phyloP scores from a whole-genome alignment of 441 rosid species.

The Metrosideros polymorpha region DNA sequence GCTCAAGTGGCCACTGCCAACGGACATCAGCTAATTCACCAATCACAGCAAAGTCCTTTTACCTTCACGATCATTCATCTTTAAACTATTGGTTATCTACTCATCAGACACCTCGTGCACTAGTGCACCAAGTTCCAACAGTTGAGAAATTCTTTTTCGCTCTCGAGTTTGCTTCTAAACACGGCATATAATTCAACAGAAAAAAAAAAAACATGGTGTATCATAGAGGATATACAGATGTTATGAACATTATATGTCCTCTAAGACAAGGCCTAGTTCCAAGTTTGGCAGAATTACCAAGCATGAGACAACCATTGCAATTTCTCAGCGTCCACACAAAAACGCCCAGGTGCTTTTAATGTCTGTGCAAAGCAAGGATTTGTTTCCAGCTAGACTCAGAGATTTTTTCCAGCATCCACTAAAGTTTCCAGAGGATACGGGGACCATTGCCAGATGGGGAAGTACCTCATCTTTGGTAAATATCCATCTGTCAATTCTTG shows the following conservation, averaged over 20 bases:
- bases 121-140: not conserved
- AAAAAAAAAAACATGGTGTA: no score
- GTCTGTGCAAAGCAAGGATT: not conserved
- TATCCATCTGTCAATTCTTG: conserved; percentile 15
- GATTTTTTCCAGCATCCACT: conserved; percentile 20
- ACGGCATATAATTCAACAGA: no score
- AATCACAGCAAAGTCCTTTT: not conserved
- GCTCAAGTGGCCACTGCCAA: not conserved
- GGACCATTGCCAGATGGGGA: conserved; percentile 33
- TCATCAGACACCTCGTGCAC: not conserved
- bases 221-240: not conserved
- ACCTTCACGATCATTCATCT: not conserved
- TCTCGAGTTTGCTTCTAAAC: not conserved
- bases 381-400: conserved; percentile 28
- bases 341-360: not conserved
- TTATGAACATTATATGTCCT: not conserved
- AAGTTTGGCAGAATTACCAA: not conserved
- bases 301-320: not conserved
- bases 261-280: not conserved
- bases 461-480: conserved; percentile 19
- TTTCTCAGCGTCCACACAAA: not conserved
- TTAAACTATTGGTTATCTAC: not conserved
- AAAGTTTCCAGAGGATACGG: conserved; percentile 17
- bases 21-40: not conserved
- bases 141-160: not conserved